Evolutionary conservation across 176 grass and related monocot genomes (phyloP).

Genomic region (Ensete glaucum): DNA sequence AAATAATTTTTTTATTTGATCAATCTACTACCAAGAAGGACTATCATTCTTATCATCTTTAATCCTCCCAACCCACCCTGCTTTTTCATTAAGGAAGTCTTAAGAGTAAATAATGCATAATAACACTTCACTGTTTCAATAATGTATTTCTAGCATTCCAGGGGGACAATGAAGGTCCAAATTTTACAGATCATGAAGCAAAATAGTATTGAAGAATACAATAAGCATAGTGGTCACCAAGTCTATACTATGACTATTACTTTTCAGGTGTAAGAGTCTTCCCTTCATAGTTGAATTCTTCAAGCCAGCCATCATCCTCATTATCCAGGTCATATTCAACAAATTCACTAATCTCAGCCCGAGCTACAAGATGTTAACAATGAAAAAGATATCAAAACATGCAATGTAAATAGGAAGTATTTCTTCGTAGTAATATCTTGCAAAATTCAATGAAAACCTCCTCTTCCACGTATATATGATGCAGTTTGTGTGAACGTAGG

Average conservation of each 20-base stretch:
- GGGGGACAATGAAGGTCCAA: neutral
- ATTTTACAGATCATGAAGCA: neutral
- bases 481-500: constrained; percentile 74
- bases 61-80: neutral
- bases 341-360: constrained; percentile 86
- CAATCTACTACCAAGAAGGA: neutral
- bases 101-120: neutral
- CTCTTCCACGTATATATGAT: constrained; percentile 82
- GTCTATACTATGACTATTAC: constrained; percentile 27
- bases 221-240: neutral
- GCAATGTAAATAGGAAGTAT: constrained; percentile 11
- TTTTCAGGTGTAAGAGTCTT: constrained; percentile 82
- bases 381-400: constrained; percentile 25
- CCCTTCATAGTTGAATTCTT: constrained; percentile 69
- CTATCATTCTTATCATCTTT: neutral
- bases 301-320: constrained; percentile 96
- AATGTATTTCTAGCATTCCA: neutral
- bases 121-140: neutral
- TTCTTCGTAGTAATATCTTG: neutral
- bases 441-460: constrained; percentile 44
- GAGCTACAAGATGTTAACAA: constrained; percentile 47
- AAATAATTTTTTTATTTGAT: neutral
- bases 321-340: constrained; percentile 93
- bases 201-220: neutral
- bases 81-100: neutral